Evolutionary conservation across 805 yeast species (phyloP), one percentile per base, ranked within the genome.

Genomic region (Metschnikowia borealis): DNA sequence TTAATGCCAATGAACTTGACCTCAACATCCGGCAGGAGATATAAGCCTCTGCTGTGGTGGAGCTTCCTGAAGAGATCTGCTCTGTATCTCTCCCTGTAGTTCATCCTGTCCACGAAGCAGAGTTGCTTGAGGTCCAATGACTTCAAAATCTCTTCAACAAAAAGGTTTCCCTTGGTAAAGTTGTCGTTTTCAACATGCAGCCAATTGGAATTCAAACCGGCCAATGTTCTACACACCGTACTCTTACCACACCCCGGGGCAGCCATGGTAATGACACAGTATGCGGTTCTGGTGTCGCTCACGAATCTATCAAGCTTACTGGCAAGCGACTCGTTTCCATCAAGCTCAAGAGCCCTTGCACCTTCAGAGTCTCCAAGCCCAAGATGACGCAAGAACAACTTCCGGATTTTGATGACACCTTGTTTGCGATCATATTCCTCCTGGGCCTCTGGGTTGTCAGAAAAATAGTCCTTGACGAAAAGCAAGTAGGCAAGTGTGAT

Each of bases 241-340:
- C 97, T 89, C 62, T 94, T 94, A 5, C 99, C 99, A 67, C 97
- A 88, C 0, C 97, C 98, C 46, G 92, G 80, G 0, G 96, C 88
- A 0, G 97, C 91, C 8, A 91, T 82, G 0, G 98, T 91, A 1
- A 90, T 78, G 1, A 94, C 58, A 0, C 88, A 79, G 62, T 81
- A 87, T 2, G 48, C 51, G n/a, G 52, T 44, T n/a, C 37, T 44
- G 3, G 74, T 70, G 1, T 66, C 33, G 50, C 42, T 53, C 54
- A 38, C 60, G 42, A 45, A 45, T 33, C 38, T 52, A 44, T 38
- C 39, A 47, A 53, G 44, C 51, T 44, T 42, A 37, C 51, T 58
- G 50, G 63, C 54, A 21, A 56, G 34, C 62, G 66, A 36, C 5
- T 43, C 51, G 34, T 66, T 58, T 44, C 65, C 65, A 69, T 80